These are phyloP conservation scores for Geum urbanum DNA, from an alignment of 306 rosid species.

Conservation along the genomic window DNA sequence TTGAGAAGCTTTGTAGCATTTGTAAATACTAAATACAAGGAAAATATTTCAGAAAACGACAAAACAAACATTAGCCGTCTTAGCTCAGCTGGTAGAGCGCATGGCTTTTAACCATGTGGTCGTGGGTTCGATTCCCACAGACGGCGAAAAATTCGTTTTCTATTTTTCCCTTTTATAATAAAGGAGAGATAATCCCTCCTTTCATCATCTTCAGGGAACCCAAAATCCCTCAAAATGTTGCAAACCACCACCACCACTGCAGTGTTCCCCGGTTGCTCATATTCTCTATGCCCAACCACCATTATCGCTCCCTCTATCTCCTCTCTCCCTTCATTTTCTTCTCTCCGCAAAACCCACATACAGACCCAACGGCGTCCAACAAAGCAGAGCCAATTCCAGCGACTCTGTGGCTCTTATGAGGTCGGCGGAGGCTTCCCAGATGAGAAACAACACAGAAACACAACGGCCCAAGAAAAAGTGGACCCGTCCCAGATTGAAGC, in stretches of 20 bases:
- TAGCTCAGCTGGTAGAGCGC: slow-evolving; percentile 32
- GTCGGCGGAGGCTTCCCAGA: slow-evolving; percentile 75
- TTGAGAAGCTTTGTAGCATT: too few species aligned
- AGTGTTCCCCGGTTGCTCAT: slow-evolving; percentile 3
- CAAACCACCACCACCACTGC: neutral
- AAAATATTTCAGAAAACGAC: neutral
- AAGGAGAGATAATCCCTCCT: neutral
- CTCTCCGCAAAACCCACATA: neutral
- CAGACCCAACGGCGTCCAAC: slow-evolving; percentile 13
- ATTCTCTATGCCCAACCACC: neutral
- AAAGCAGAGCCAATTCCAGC: slow-evolving; percentile 9
- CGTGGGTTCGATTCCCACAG: slow-evolving; percentile 23
- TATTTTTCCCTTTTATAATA: too few species aligned
- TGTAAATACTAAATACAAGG: neutral
- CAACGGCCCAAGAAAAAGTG: slow-evolving; percentile 22
- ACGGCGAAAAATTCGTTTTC: neutral
- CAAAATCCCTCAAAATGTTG: slow-evolving; percentile 35
- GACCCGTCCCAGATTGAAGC: slow-evolving; percentile 53
- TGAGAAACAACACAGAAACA: slow-evolving; percentile 21
- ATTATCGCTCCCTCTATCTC: neutral
- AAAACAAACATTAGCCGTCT: neutral
- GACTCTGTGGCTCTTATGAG: slow-evolving; percentile 43
- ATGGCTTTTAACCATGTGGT: slow-evolving; percentile 28
- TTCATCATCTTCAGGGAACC: neutral
- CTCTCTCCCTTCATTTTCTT: slow-evolving; percentile 1